Base-by-base conservation (phyloP, 805 yeast species). In the Ogataea chonburiensis region DNA sequence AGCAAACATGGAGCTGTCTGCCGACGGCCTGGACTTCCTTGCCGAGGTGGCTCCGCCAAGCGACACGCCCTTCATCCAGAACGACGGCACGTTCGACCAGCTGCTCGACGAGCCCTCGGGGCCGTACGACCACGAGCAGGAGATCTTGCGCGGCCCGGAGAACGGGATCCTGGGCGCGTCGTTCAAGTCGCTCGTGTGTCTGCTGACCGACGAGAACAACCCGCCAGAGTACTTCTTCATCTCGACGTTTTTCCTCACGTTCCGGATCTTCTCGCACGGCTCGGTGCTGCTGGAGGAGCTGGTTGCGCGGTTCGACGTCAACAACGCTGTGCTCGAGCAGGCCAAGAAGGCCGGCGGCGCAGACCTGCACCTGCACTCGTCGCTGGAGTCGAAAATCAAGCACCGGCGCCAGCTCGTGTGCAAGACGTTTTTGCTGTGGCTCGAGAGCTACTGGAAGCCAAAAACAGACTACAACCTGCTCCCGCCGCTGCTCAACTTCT, bases 361-460 rank as follows among this genome's bases (percentile, higher is more conserved):
- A 5, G 34, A 34, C 11, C 34, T 38, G 17, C 61, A 57, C 29
- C 61, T 55, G 25, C 67, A 57, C 38, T 63, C 74, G 2, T 61
- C 71, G 14, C 21, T 51, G 46, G 66, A 71, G 40, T 64, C 72
- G 13, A 63, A 70, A 45, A 45, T 76, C 24, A 77, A 73, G 50
- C 79, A 71, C 45, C 71, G 93, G 56, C 66, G 91, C 53, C 75
- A 77, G 43, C 61, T 82, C 30, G 78, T 87, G 24, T 77, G 81
- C 47, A 76, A 74, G 46, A 69, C 82, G 57, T 75, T 88, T 54
- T 84, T 79, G 56, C 66, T 76, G 22, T 91, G 98, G 98, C 63
- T 91, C 58, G 95, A 87, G 58, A 81, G 93, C 34, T 88, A 83
- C 56, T 91, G 96, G 96, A 76, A 79, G 45, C 75, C 73, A 31